Conservation (phyloP, 2,329 filamentous ascomycete species). For the Simplicillium aogashimaense region DNA sequence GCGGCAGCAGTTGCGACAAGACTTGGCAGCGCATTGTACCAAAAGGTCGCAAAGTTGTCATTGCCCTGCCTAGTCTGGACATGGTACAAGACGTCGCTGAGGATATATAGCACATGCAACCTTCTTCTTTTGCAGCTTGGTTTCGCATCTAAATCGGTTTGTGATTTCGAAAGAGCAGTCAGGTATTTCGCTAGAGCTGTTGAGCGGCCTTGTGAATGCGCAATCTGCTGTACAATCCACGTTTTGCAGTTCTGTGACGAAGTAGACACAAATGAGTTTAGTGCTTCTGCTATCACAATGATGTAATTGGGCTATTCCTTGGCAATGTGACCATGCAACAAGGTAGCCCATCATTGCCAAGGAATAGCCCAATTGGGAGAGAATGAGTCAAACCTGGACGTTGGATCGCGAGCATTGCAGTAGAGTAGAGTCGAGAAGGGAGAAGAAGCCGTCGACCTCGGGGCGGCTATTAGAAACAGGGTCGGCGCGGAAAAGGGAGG, state of each 20-base stretch:
- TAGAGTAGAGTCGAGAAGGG: slow-evolving; percentile 53
- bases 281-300: neutral
- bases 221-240: slow-evolving; percentile 69
- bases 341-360: no score
- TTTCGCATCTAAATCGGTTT: slow-evolving; percentile 16
- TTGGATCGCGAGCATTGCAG: slow-evolving; percentile 67
- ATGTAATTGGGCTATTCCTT: neutral
- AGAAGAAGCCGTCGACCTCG: slow-evolving; percentile 60
- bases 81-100: slow-evolving; percentile 72
- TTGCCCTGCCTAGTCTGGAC: slow-evolving; percentile 42
- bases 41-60: slow-evolving; percentile 40
- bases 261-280: slow-evolving; percentile 5
- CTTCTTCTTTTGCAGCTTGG: slow-evolving; percentile 58
- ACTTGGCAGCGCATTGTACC: slow-evolving; percentile 51
- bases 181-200: slow-evolving; percentile 67
- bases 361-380: slow-evolving; percentile 15
- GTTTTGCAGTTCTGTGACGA: slow-evolving; percentile 68
- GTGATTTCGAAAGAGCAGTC: slow-evolving; percentile 49
- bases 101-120: slow-evolving; percentile 66
- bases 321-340: neutral
- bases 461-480: slow-evolving; percentile 59
- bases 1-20: slow-evolving; percentile 49
- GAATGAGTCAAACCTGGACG: slow-evolving; percentile 69
- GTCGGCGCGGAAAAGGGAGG: slow-evolving; percentile 63
- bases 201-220: slow-evolving; percentile 55